A percentile compares a stretch with the other conserved stretches of the same genome.
Conservation (phyloP, 108 stramenopile genomes). For the Discostella pseudostelligera region DNA sequence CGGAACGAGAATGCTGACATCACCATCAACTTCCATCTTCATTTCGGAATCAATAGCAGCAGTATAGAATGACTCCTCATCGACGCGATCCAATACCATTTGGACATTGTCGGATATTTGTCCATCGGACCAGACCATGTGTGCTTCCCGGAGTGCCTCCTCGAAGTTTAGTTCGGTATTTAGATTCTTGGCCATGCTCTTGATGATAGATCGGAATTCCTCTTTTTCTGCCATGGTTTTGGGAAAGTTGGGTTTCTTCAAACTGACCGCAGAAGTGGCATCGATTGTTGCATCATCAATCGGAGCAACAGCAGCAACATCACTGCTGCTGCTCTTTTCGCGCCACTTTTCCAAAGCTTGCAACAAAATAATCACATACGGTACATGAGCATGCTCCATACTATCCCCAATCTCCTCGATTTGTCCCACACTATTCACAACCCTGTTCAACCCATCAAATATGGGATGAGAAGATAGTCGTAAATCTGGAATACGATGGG, state of each 20-base stretch:
- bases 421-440: conserved; percentile 30
- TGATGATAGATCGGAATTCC: conserved; percentile 62
- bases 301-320: too few species aligned
- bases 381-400: conserved; percentile 79
- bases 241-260: conserved; percentile 38
- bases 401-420: conserved; percentile 51
- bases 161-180: conserved; percentile 80
- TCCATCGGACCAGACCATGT: conserved; percentile 77
- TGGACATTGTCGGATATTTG: conserved; percentile 50
- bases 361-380: conserved; percentile 80
- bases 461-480: conserved; percentile 52
- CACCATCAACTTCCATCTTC: conserved; percentile 14
- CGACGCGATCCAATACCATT: conserved; percentile 39
- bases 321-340: background rate
- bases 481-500: conserved; percentile 67
- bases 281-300: background rate
- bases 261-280: background rate
- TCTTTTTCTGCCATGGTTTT: conserved; percentile 76
- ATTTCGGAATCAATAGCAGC: conserved; percentile 12
- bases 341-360: conserved; percentile 59
- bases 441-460: conserved; percentile 53
- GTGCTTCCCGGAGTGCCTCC: conserved; percentile 81
- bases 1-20: background rate
- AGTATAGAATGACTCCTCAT: conserved; percentile 27
- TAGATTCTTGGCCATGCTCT: conserved; percentile 57